phyloP scores from a whole-genome alignment of 192 early-diverging fungal genomes.

The Umbelopsis ramanniana region DNA sequence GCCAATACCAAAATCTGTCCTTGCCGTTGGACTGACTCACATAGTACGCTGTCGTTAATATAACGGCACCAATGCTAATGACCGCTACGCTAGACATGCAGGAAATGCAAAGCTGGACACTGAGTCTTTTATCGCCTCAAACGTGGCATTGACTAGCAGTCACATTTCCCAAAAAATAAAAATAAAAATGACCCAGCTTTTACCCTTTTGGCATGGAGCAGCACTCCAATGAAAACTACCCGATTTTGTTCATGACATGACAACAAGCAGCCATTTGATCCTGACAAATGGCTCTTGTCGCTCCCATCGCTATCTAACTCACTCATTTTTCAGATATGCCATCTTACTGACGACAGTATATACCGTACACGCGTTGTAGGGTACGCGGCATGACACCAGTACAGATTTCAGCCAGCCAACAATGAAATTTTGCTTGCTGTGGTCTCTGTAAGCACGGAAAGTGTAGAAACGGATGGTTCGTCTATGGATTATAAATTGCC shows the following conservation, averaged over 20 bases:
- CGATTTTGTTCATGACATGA: not conserved
- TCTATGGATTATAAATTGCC: too few species aligned
- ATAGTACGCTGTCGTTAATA: conserved; percentile 9
- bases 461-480: too few species aligned
- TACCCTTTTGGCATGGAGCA: not conserved
- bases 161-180: too few species aligned
- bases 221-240: not conserved
- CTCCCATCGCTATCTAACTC: too few species aligned
- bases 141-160: not conserved
- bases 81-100: conserved; percentile 1
- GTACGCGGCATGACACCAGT: not conserved
- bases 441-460: too few species aligned
- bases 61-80: not conserved
- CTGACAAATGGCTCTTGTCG: too few species aligned
- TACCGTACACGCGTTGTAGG: not conserved
- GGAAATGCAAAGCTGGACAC: not conserved
- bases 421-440: too few species aligned
- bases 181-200: not conserved
- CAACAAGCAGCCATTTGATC: too few species aligned
- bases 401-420: too few species aligned
- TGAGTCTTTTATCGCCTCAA: not conserved
- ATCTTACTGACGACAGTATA: too few species aligned
- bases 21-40: not conserved
- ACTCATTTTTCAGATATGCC: too few species aligned
- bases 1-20: conserved; percentile 10